Base-by-base conservation (phyloP, 495 filamentous ascomycete species). In the Cairneyella variabilis region DNA sequence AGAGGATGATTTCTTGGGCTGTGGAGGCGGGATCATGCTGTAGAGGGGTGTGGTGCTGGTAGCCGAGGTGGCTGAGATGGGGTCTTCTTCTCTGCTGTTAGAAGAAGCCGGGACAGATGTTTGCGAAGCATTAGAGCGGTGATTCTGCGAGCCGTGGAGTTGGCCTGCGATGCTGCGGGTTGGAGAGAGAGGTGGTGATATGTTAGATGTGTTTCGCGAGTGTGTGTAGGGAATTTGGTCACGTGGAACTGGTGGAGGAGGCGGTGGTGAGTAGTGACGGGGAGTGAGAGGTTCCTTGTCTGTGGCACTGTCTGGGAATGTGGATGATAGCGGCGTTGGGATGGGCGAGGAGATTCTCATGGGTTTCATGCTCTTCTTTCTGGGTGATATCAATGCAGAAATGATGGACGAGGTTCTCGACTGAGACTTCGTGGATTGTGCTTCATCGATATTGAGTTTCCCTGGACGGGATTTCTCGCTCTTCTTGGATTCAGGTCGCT, bases 311-410 rank as follows among this genome's bases (percentile, higher is more conserved):
- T 71, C 60, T 9, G 76, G 75, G 59, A 79, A 79, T 2, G 73
- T 74, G 1, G 63, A 70, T n/a, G 75, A 76, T 68, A 70, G 71
- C 20, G 78, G 77, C 12, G 76, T 80, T 64, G 74, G 69, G 55
- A 82, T 76, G 20, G 78, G 78, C 1, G 75, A 77, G 7, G 77
- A 80, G 49, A 82, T 82, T 56, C 55, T 68, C 53, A 82, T 63
- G 9, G 10, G 36, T 59, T 64, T 67, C 16, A 59, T 57, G 41
- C 67, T 68, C 64, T 70, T 73, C 23, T 51, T 65, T 66, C 71
- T 75, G 38, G 77, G 77, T 6, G 78, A 80, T 53, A 71, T 73
- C 28, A 82, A 69, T 41, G 71, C 73, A 3, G 75, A 76, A 37
- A 82, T 60, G 17, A 82, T 60, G 1, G 78, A 78, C 2, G 76